These are phyloP conservation scores for Ailanthus altissimus DNA, from an alignment of 345 rosid genomes.

Conservation along the genomic window DNA sequence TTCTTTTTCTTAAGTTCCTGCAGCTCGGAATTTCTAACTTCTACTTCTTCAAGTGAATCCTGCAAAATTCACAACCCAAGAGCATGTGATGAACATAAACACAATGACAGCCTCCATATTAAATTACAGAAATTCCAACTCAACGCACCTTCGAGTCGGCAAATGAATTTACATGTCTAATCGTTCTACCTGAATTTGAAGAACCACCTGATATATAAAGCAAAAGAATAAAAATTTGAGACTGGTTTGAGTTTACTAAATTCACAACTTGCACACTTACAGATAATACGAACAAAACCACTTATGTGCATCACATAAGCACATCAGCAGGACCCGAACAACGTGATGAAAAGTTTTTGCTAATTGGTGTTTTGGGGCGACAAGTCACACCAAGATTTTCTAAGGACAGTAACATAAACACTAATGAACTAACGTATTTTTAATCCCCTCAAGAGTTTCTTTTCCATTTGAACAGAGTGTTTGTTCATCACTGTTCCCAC, in stretches of 20 bases:
- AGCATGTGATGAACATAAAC: conserved; percentile 22
- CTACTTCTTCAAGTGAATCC: conserved; percentile 40
- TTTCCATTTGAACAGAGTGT: neutral
- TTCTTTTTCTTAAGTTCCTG: conserved; percentile 45
- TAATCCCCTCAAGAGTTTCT: neutral
- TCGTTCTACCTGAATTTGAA: conserved; percentile 55
- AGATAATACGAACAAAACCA: neutral
- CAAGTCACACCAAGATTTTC: neutral
- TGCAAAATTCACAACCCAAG: conserved; percentile 25
- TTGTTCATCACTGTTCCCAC: neutral
- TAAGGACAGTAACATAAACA: neutral
- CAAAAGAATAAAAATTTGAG: neutral
- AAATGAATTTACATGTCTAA: conserved; percentile 71
- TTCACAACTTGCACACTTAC: neutral
- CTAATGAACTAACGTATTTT: neutral
- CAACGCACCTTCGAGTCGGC: conserved; percentile 46
- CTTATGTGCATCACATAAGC: neutral
- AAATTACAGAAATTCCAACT: conserved; percentile 19
- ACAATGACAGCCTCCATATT: conserved; percentile 17
- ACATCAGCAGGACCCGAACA: neutral
- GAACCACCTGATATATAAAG: conserved; percentile 47
- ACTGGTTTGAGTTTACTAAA: neutral
- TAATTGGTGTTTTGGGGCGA: neutral
- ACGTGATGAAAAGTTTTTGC: neutral
- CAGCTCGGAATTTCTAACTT: conserved; percentile 37